Percentiles rank a stretch among this genome's conserved stretches.
Conservation (phyloP, 345 rosid genomes). For the Nasturtium officinale region DNA sequence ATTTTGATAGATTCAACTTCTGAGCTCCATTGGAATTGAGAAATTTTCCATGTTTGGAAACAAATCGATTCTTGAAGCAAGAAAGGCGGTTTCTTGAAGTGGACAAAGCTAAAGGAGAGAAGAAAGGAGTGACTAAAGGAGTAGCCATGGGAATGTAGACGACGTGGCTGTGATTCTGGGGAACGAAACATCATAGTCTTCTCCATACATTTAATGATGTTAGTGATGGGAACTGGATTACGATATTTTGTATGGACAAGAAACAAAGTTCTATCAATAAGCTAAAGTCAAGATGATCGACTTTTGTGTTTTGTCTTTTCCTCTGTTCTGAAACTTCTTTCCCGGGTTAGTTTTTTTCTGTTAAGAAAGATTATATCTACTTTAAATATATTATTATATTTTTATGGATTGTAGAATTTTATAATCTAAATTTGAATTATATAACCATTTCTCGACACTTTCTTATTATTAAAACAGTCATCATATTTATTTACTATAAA, state of each 20-base stretch:
- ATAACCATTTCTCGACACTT: background rate
- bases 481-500: no score
- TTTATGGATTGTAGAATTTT: background rate
- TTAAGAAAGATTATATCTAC: background rate
- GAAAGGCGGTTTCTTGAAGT: conserved; percentile 13
- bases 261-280: conserved; percentile 21
- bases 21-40: conserved; percentile 6
- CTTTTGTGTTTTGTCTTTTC: conserved; percentile 30
- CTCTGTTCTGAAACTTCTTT: background rate
- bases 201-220: conserved; percentile 4
- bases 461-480: background rate
- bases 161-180: conserved; percentile 25
- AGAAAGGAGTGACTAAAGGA: conserved; percentile 42
- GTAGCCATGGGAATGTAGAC: conserved; percentile 52
- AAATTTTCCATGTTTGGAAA: conserved; percentile 1
- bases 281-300: conserved; percentile 4
- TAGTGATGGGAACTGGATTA: conserved; percentile 34
- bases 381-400: background rate
- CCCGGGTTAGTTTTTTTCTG: conserved; percentile 15
- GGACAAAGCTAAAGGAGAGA: conserved; percentile 37
- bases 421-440: background rate
- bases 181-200: conserved; percentile 37
- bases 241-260: conserved; percentile 40
- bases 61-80: conserved; percentile 19
- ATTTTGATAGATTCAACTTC: conserved; percentile 25